Evolutionary conservation across 1,139 yeast genomes (phyloP), one percentile per base, ranked within the genome.

Genomic region (Nakaseomyces glabratus): DNA sequence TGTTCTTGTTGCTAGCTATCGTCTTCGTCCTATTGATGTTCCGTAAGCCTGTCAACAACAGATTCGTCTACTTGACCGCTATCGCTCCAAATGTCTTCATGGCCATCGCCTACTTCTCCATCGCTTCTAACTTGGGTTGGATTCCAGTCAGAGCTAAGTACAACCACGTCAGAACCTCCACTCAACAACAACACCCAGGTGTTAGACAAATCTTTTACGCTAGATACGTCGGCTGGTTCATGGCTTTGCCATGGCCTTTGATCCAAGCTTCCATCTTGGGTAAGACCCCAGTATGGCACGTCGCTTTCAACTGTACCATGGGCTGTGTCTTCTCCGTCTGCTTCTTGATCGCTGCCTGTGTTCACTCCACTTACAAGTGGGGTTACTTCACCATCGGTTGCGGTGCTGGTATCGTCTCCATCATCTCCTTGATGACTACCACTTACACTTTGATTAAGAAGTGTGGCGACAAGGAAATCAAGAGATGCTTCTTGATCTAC

Each of bases 111-210:
- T 77, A 76, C 55, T 77, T 68, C 57, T 72, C 82, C 3, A 61
- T 71, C 57, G 85, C 85, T 35, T 72, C 85, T 18, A 65, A 78
- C 52, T 66, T 78, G 47, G 86, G 86, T 58, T 74, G 72, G 66
- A 59, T 82, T 25, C 66, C 65, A 30, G 63, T 70, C 34, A 60
- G 58, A 24, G 69, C 69, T 26, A 78, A 76, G 48, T 78, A 76
- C 54, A 58, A 67, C 46, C 80, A 75, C 54, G 71, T 67, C 31
- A 57, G 59, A 19, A 63, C 66, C 28, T 29, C 41, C 21, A 42
- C 48, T 26, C 52, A 58, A 36, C 35, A 43, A 13, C 55, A 42
- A 26, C 61, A 52, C 25, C 61, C 67, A 24, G 68, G 65, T 40
- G 55, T 57, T 30, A 71, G 86, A 61, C 82, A 78, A 58, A 63